These are phyloP conservation scores for Reticulascus tulasneorum DNA, from an alignment of 2,329 filamentous ascomycete species.

Conservation along the genomic window DNA sequence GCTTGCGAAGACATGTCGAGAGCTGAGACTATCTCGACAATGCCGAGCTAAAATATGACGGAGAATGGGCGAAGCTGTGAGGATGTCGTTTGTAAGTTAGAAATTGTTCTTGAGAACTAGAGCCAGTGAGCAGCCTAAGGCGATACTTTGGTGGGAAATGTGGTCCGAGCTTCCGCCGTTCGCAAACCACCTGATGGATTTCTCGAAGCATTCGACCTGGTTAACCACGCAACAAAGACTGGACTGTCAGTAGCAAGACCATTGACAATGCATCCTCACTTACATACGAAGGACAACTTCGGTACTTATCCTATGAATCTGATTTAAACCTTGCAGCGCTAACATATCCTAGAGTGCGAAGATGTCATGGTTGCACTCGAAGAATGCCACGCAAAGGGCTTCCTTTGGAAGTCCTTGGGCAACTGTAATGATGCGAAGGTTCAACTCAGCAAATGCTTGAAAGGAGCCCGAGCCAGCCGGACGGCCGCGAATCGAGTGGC, in stretches of 20 bases:
- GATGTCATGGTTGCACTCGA: conserved; percentile 92
- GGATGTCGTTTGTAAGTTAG: conserved; percentile 2
- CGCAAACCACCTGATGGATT: background rate
- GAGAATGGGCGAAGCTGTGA: background rate
- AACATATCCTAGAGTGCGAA: conserved; percentile 85
- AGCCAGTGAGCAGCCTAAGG: conserved; percentile 4
- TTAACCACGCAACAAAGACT: conserved; percentile 4
- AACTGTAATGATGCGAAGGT: conserved; percentile 87
- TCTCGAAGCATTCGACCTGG: too few species aligned
- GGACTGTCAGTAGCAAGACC: conserved; percentile 1
- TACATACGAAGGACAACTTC: conserved; percentile 87
- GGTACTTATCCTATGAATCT: conserved; percentile 49
- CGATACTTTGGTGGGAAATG: conserved; percentile 9
- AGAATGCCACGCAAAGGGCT: conserved; percentile 89
- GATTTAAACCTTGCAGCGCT: background rate
- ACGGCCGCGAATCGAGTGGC: conserved; percentile 69
- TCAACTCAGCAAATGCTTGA: conserved; percentile 79
- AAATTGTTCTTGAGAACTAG: background rate
- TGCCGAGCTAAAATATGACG: background rate
- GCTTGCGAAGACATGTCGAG: conserved; percentile 47
- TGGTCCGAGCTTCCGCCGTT: conserved; percentile 13
- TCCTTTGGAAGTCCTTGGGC: conserved; percentile 85
- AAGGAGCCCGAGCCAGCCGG: conserved; percentile 72
- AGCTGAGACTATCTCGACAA: background rate
- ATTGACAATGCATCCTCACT: conserved; percentile 82